These are phyloP conservation scores for Fusarium verrucosum DNA, from an alignment of 2,329 filamentous ascomycete species.

Conservation along the genomic window DNA sequence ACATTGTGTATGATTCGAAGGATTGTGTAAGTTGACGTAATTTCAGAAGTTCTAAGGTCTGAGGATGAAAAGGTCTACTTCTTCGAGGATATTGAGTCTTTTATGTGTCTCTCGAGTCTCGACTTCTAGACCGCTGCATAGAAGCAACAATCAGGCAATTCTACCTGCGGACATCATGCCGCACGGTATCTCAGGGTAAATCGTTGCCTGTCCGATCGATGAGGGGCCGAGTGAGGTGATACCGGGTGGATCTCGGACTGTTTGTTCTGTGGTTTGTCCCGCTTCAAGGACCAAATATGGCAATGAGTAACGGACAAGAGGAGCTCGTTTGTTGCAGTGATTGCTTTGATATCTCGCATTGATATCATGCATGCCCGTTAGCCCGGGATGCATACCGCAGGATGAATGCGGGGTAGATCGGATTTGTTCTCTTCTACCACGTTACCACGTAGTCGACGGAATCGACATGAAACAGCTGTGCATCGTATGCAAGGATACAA, in stretches of 20 bases:
- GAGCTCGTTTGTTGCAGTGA: neutral
- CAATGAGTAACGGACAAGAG: neutral
- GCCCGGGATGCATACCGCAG: slow-evolving; percentile 5
- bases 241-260: neutral
- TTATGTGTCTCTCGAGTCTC: neutral
- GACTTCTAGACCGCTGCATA: neutral
- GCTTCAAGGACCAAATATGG: neutral
- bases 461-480: neutral
- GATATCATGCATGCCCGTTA: slow-evolving; percentile 4
- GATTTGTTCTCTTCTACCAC: neutral
- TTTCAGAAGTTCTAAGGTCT: too few species aligned
- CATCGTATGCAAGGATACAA: neutral
- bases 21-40: accelerated
- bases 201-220: neutral
- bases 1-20: slow-evolving; percentile 2
- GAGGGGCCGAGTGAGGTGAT: neutral
- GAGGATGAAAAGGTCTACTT: accelerated
- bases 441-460: accelerated
- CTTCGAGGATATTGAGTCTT: neutral
- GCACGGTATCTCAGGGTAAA: neutral
- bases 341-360: neutral
- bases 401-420: neutral
- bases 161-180: neutral
- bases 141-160: too few species aligned
- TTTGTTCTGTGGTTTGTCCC: neutral